Percentiles rank a stretch among this genome's conserved stretches.
Evolutionary conservation across 345 rosid genomes (phyloP).

Genomic region (Citrus hindsii): DNA sequence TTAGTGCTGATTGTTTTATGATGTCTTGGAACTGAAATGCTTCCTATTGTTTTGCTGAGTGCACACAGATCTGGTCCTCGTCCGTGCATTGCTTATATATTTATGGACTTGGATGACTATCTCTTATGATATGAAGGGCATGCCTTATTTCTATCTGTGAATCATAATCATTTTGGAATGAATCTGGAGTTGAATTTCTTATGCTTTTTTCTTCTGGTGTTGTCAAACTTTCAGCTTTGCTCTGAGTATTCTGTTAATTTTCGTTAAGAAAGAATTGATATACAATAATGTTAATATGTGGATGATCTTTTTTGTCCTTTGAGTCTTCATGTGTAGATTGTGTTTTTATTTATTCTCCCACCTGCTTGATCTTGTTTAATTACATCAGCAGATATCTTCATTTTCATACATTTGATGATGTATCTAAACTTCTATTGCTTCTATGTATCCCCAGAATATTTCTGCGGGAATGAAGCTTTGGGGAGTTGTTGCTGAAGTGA

Average conservation of each 20-base stretch:
- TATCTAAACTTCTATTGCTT: constrained; percentile 10
- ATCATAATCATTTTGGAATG: background rate
- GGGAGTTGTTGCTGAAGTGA: constrained; percentile 92
- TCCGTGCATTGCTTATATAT: background rate
- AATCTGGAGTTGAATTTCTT: background rate
- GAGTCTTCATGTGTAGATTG: background rate
- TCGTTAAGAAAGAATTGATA: too few species aligned
- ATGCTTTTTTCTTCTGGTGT: background rate
- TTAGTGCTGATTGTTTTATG: too few species aligned
- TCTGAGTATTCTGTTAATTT: background rate
- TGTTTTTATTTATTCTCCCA: background rate
- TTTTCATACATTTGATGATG: constrained; percentile 11
- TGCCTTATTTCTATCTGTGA: background rate
- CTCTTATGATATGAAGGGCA: too few species aligned
- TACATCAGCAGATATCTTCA: background rate
- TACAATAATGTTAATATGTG: background rate
- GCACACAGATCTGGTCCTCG: background rate
- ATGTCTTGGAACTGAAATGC: too few species aligned
- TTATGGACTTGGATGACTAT: background rate
- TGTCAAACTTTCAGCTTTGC: background rate
- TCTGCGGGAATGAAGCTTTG: constrained; percentile 92
- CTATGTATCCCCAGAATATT: constrained; percentile 56
- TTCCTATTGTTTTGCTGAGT: background rate
- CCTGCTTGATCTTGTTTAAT: background rate
- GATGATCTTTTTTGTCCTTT: background rate